A percentile compares a stretch with the other conserved stretches of the same genome.
phyloP scores from a whole-genome alignment of 1,284 basidiomycete genomes.

The Apiotrichum brassicae region DNA sequence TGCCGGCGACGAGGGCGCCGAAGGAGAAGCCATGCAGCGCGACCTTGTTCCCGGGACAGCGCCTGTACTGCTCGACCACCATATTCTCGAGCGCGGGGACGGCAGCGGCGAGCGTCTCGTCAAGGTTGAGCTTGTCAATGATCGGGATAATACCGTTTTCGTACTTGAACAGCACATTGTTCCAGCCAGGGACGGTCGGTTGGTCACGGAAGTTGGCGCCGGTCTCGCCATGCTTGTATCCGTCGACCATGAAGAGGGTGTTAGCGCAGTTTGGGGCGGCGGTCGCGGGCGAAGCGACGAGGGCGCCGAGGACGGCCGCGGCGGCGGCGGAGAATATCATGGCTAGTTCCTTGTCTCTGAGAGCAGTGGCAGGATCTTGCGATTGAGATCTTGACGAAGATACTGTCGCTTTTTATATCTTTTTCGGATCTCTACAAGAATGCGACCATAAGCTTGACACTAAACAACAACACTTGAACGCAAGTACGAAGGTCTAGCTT shows the following conservation, averaged over 20 bases:
- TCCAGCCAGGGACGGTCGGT: neutral
- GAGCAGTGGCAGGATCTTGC: too few species aligned
- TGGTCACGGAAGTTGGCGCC: neutral
- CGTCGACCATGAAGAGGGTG: neutral
- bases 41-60: neutral
- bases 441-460: too few species aligned
- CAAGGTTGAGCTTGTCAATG: neutral
- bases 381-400: too few species aligned
- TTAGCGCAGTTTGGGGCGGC: neutral
- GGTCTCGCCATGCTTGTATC: neutral
- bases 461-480: too few species aligned
- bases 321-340: too few species aligned
- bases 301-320: neutral
- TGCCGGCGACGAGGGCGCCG: neutral
- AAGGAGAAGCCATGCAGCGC: neutral
- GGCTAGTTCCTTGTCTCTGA: too few species aligned
- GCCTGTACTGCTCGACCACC: neutral
- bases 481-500: too few species aligned
- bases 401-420: too few species aligned
- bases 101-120: neutral
- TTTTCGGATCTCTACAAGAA: too few species aligned
- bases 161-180: neutral
- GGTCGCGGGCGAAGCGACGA: neutral
- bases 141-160: neutral
- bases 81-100: neutral